Evolutionary conservation across 164 flowering plant genomes (phyloP), one percentile per base, ranked within the genome.

Genomic region (Aristolochia contorta): DNA sequence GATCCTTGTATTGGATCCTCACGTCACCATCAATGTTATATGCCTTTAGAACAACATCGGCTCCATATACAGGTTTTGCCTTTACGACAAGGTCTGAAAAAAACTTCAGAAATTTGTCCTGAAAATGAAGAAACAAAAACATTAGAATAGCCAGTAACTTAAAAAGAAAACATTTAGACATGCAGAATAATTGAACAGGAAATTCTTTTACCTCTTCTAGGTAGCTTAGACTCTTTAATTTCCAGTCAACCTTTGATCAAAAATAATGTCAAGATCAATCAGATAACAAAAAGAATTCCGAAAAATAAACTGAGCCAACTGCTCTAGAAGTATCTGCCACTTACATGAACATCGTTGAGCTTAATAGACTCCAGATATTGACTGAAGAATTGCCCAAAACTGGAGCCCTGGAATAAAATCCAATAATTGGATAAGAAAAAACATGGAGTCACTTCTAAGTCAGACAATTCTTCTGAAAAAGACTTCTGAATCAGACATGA

Each of bases 351-450:
- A 70, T 94, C 95, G 65, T 91, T 94, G 57, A 94, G 77, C 74
- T 78, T 91, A 60, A 94, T 94, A 37, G 99, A 95, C 71, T 82
- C 86, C 62, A 94, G 91, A 77, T 91, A 91, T 54, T 87, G 87
- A 56, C 74, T 77, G 74, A 85, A 94, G 80, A 89, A 94, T 73
- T 91, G 99, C 24, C 99, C 99, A 82, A 94, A 59, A 69, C 97
- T 94, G 51, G 97, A 94, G 56, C 99, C 97, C 97, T 94, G 80
- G 61, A 68, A 47, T 41, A 19, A 15, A 37, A 37, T 37, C 43
- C 12, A 37, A 37, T 3, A 3, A 37, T 8, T 3, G 43, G 43
- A 37, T 37, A 3, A 6, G 12, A 37, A 37, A 37, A 37, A 37
- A 1, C 9, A 37, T 3, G 43, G 10, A 10, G 43, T 37, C 43